These are phyloP conservation scores for Cytospora mali DNA, from an alignment of 2,329 filamentous ascomycete species.

Conservation along the genomic window DNA sequence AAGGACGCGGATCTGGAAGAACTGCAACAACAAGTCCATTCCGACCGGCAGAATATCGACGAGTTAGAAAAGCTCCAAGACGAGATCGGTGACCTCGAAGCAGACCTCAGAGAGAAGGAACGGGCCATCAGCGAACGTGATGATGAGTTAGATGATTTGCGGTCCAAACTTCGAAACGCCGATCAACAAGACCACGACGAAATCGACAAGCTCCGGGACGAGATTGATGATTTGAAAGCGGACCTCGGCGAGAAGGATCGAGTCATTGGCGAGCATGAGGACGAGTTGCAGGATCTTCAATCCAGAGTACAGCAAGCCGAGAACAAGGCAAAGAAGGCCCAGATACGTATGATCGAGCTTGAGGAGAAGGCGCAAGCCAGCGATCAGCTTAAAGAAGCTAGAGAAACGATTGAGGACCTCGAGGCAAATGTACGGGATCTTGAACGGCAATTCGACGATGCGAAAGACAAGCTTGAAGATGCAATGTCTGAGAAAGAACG, in stretches of 20 bases:
- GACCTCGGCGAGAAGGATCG: conserved; percentile 60
- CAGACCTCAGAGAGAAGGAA: conserved; percentile 75
- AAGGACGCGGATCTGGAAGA: conserved; percentile 64
- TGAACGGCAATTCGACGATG: conserved; percentile 57
- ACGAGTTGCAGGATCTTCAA: conserved; percentile 57
- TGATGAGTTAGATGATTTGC: conserved; percentile 72
- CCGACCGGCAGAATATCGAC: conserved; percentile 58
- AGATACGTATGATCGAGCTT: conserved; percentile 54
- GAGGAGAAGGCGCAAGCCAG: conserved; percentile 58
- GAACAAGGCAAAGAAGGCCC: conserved; percentile 60
- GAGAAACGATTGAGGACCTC: conserved; percentile 61
- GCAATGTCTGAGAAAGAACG: conserved; percentile 57
- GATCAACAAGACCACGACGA: conserved; percentile 48
- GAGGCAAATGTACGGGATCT: conserved; percentile 57
- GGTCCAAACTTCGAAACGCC: conserved; percentile 52
- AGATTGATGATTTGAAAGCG: conserved; percentile 59
- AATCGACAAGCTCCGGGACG: conserved; percentile 43
- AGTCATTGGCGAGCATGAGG: conserved; percentile 57
- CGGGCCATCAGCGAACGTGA: conserved; percentile 72
- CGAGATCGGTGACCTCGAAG: conserved; percentile 75
- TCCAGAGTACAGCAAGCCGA: conserved; percentile 50
- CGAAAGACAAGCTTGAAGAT: conserved; percentile 57
- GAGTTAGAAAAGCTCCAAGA: conserved; percentile 70
- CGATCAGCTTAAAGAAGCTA: conserved; percentile 58
- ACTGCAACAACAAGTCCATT: conserved; percentile 61